Base-by-base conservation (phyloP, 2,329 filamentous ascomycete species). In the Fusarium avenaceum region DNA sequence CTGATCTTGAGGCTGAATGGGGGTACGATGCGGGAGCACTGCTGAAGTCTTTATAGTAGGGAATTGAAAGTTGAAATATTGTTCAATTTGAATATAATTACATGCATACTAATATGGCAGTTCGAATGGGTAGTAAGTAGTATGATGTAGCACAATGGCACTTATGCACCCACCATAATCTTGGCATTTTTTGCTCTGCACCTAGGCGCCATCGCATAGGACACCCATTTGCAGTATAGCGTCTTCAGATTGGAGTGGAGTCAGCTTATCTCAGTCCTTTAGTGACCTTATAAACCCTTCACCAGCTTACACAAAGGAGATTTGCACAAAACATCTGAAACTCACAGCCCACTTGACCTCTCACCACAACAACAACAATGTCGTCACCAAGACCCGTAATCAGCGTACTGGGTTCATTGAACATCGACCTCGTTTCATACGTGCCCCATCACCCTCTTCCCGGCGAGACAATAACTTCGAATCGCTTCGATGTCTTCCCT, bases 381-480 rank as follows among this genome's bases (percentile, higher is more conserved):
- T 9, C 32, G 3, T 48, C 42, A 32, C 7, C 50, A 22, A 63
- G 30, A 6, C 60, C 58, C 6, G 44, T 50, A 73, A 96, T 98
- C 78, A 90, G 91, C 66, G 87, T 97, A 64, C 89, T 98, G 70
- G 95, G 95, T 71, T 98, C 95, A 28, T 89, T 99, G 60, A 98
- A 98, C 81, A 92, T 92, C 76, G 95, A 99, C 81, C 90, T 98
- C 67, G 92, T 97, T 65, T 94, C 93, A 33, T 90, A 93, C 72
- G 96, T 96, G n/a, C 85, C 92, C 3, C 92, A 95, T 66, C 89
- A 97, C 62, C 95, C 96, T 1, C 81, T 85, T 0, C 90, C 91
- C 0, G 96, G 95, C 67, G 95, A 99, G 80, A 98, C 95, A 3
- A 85, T 98, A 51, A 94, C 92, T 2, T 87, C 93, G 42, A 89